Base-by-base conservation (phyloP, 768 basidiomycete species). In the Kwoniella dejecticola region DNA sequence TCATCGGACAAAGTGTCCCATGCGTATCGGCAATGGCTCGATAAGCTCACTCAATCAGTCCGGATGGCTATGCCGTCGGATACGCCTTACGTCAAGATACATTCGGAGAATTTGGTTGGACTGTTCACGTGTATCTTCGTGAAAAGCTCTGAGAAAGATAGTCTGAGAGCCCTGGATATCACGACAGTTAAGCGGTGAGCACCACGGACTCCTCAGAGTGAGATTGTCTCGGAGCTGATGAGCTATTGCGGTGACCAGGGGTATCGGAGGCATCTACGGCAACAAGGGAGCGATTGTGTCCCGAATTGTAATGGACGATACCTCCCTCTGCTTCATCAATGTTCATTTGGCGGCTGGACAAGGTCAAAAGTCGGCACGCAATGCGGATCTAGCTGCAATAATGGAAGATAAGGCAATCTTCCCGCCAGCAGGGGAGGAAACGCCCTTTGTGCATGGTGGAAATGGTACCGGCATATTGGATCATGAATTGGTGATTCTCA, bases 201-300 rank as follows among this genome's bases (percentile, higher is more conserved):
- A 40, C 36, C 21, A 19, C 33, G 40, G 15, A 11, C 45, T 15
- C 17, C 41, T 36, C 30, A n/a, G 6, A 5, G n/a, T 17, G 7
- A n/a, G 7, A 24, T 3, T 10, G 30, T 60, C 2, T 29, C 24
- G 26, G n/a, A 15, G 26, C 23, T 24, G 26, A 33, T 17, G 19
- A 2, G 30, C 26, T 31, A 17, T 50, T 17, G 27, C 24, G 40
- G 62, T 45, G 44, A 21, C 3, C 27, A 74, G 92, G 15, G 95
- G 95, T 1, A 89, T 99, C 84, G 88, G 89, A 0, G 92, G 93
- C 1, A 82, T 88, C 57, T 95, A 95, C 75, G 95, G 95, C 0
- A 98, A 98, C 77, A 98, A 99, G 86, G 93, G 93, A 8, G 93
- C 88, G 0, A 93, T 96, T 64, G 84, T 93, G n/a, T 85, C 89